Evolutionary conservation across 108 stramenopile species (phyloP).

Genomic region (Mayamaea pseudoterrestris): DNA sequence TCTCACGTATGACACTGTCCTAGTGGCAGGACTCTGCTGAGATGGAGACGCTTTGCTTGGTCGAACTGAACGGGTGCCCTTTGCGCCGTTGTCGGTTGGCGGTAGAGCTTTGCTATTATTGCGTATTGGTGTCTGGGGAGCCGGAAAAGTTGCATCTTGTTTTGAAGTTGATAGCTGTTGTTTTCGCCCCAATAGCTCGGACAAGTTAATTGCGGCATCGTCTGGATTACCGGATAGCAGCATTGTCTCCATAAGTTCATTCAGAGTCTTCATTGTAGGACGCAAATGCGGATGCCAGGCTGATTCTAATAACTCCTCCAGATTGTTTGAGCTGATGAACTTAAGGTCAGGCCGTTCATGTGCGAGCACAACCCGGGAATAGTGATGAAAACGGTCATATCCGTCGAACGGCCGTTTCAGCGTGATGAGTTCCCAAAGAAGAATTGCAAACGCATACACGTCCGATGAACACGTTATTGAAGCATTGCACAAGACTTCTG

Average conservation of each 20-base stretch:
- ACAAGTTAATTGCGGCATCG: not conserved
- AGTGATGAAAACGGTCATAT: conserved; percentile 1
- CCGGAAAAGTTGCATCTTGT: too few relatives aligned
- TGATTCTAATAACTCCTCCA: not conserved
- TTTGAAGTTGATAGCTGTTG: too few relatives aligned
- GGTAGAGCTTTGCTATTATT: too few relatives aligned
- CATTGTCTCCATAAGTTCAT: conserved; percentile 3
- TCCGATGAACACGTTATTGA: conserved; percentile 22
- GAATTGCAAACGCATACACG: conserved; percentile 62
- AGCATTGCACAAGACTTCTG: conserved; percentile 22
- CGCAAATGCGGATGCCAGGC: conserved; percentile 6
- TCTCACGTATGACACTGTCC: too few relatives aligned
- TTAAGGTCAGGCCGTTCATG: conserved; percentile 4
- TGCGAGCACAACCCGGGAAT: not conserved
- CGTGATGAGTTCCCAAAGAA: conserved; percentile 57
- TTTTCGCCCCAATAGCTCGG: too few relatives aligned
- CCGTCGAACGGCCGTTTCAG: conserved; percentile 25
- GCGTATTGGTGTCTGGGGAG: too few relatives aligned
- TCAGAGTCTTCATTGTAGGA: conserved; percentile 4
- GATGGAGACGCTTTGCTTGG: too few relatives aligned
- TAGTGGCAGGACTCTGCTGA: too few relatives aligned
- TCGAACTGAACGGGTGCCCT: too few relatives aligned
- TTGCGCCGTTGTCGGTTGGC: too few relatives aligned
- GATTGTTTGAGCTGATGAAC: not conserved
- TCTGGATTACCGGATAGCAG: conserved; percentile 1